Base-by-base conservation (phyloP, 805 yeast genomes). In the Wickerhamia fluorescens region DNA sequence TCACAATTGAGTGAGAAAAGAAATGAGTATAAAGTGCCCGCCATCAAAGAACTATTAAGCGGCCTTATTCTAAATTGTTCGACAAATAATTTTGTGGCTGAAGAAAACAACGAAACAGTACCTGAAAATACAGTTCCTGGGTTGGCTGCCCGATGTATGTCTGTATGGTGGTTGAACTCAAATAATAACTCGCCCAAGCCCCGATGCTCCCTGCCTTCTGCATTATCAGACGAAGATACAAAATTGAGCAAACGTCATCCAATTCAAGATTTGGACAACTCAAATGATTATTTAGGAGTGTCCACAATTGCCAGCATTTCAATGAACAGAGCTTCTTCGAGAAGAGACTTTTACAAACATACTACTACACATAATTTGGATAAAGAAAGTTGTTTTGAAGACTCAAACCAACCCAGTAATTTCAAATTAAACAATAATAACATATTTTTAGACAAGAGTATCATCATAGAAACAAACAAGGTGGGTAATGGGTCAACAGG, bases 11-110 rank as follows among this genome's bases (percentile, higher is more conserved):
- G 32, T 15, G 65, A 61, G 13, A 49, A 66, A 9, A 52, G 54
- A 1, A 69, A 74, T 2, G 61, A 62, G 6, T 84, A 86, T 51
- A 79, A 83, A 42, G 61, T 57, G 12, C 64, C 58, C 1, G 79
- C 73, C 29, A 44, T 88, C 5, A 38, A 53, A 5, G 66, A 68
- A 5, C 53, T 79, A 6, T 56, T 86, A 24, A 49, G 57, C 7
- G 68, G 71, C 42, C 55, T 84, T 7, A 51, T 62, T 10, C 42
- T 49, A 5, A 53, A 50, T 24, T n/a, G n/a, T n/a, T n/a, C n/a
- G n/a, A 35, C 28, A 9, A 25, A 13, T 12, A 25, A 25, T 14
- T 13, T 23, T 10, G 25, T 20, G 7, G 24, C 20, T 6, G 14
- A 17, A n/a, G 21, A 29, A 12, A 20, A 17, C 7, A n/a, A n/a